Evolutionary conservation across 2,329 filamentous ascomycete genomes (phyloP).

Genomic region (Claviceps africana): DNA sequence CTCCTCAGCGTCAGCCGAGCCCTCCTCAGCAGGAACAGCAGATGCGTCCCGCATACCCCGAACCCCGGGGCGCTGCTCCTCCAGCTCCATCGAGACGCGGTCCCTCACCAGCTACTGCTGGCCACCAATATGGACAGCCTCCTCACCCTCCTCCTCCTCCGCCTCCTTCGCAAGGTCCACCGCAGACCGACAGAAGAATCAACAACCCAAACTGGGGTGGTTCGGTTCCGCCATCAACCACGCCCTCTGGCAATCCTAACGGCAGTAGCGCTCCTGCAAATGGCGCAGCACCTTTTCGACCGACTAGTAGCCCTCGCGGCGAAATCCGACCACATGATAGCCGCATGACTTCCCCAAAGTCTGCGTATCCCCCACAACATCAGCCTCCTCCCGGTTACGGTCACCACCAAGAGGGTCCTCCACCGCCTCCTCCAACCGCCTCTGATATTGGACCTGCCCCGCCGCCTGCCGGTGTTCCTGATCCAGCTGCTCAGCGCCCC

Average conservation of each 20-base stretch:
- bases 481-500: constrained; percentile 48
- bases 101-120: constrained; percentile 25
- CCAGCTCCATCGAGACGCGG: constrained; percentile 33
- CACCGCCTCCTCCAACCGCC: constrained; percentile 37
- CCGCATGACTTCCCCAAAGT: constrained; percentile 81
- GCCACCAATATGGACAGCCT: constrained; percentile 32
- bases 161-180: constrained; percentile 31
- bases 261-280: constrained; percentile 27
- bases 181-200: constrained; percentile 39
- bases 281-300: constrained; percentile 55
- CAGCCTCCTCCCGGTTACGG: constrained; percentile 41
- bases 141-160: constrained; percentile 14
- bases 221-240: constrained; percentile 30
- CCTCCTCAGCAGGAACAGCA: constrained; percentile 56
- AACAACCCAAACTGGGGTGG: constrained; percentile 47
- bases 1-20: constrained; percentile 58
- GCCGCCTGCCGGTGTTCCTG: constrained; percentile 35
- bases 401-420: constrained; percentile 49
- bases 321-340: constrained; percentile 76
- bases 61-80: constrained; percentile 18
- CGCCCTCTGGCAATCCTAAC: constrained; percentile 24
- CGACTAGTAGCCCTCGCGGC: constrained; percentile 61
- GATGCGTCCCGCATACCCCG: constrained; percentile 49
- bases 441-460: constrained; percentile 40
- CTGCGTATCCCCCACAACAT: constrained; percentile 68